Base-by-base conservation (phyloP, 768 basidiomycete genomes). In the Termitomyces sp. region DNA sequence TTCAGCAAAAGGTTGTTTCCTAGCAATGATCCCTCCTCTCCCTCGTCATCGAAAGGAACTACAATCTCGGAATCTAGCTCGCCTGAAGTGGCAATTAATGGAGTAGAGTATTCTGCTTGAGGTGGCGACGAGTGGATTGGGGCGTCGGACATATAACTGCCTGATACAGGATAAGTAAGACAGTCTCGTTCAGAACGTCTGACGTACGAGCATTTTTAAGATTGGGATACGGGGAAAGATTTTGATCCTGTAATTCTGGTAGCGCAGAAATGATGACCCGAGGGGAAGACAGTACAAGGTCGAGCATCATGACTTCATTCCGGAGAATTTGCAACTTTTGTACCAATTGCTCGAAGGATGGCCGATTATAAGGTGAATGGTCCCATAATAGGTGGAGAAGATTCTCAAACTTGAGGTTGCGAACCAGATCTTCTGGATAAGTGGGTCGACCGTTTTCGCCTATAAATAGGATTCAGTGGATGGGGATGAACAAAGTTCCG, bases 361-460 rank as follows among this genome's bases (percentile, higher is more conserved):
- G 55, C n/a, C 59, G 47, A 11, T 50, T 55, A 2, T 15, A 22
- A 2, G 53, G 53, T 14, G 43, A 53, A 11, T 45, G 48, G 19
- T 56, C 47, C 59, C 59, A 60, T 2, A 44, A 41, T 2, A n/a
- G 12, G 21, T 51, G 56, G 19, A 60, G 51, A 11, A 60, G 28
- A 5, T 43, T 10, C 26, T 54, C 38, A 11, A 56, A 11, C 15
- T 22, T 37, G 6, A 60, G 49, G 6, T 52, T 40, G 32, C 37
- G 41, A 11, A 51, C 46, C 10, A 50, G 52, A n/a, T 51, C 34
- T 12, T 24, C 49, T 8, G 59, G 59, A 47, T 54, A 60, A 11
- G 59, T 55, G 4, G 59, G 59, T 30, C 59, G 55, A 14, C 55
- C 55, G 22, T 54, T n/a, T 24, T 57, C 55, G 17, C 54, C 59